Conservation (phyloP, 164 flowering plant genomes). For the Macadamia integrifolia region DNA sequence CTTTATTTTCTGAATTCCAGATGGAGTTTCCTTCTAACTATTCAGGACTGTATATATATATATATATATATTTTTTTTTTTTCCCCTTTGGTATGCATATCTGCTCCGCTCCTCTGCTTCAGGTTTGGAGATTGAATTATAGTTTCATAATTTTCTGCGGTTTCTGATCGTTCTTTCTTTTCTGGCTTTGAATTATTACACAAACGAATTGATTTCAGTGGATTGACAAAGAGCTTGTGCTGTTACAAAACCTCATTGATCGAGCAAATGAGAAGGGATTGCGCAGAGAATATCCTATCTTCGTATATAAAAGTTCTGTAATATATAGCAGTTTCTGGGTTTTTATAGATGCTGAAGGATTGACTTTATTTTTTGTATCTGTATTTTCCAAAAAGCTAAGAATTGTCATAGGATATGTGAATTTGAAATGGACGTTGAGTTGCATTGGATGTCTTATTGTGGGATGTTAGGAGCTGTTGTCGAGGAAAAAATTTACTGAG, state of each 20-base stretch:
- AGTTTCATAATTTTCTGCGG: background rate
- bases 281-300: slow-evolving; percentile 91
- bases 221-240: slow-evolving; percentile 48
- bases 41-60: too few species aligned
- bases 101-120: too few species aligned
- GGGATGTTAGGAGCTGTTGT: too few species aligned
- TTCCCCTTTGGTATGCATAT: too few species aligned
- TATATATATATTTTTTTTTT: too few species aligned
- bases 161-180: background rate
- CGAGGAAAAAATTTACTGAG: too few species aligned
- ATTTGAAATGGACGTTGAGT: too few species aligned
- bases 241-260: slow-evolving; percentile 45
- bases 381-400: too few species aligned
- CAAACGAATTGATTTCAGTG: slow-evolving; percentile 34
- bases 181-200: background rate
- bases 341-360: too few species aligned
- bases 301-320: background rate
- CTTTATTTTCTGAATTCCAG: background rate
- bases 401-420: too few species aligned
- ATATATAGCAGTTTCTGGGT: background rate
- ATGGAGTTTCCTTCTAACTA: background rate
- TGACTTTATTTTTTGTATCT: too few species aligned
- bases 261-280: slow-evolving; percentile 89
- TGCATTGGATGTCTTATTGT: too few species aligned
- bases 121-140: background rate